Evolutionary conservation across 441 rosid genomes (phyloP).

Genomic region (Raphanus hybrid): DNA sequence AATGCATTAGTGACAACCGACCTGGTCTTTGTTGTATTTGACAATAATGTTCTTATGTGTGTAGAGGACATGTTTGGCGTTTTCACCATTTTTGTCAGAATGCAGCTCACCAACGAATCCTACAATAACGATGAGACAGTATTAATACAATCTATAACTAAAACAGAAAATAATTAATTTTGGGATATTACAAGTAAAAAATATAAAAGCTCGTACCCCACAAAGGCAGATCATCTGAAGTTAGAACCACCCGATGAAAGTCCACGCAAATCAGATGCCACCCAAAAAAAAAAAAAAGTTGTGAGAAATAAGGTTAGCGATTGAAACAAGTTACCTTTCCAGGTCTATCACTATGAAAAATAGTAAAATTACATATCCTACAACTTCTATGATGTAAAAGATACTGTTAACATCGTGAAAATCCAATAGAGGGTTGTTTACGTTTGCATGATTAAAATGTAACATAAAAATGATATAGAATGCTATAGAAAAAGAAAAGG

Average conservation of each 20-base stretch:
- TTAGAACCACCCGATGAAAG: slow-evolving; percentile 46
- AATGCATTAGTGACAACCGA: slow-evolving; percentile 41
- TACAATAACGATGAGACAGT: slow-evolving; percentile 35
- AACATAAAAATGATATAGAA: no score
- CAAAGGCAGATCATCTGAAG: slow-evolving; percentile 94
- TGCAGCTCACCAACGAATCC: slow-evolving; percentile 92
- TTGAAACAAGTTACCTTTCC: not conserved
- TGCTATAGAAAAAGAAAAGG: no score
- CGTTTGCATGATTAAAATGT: not conserved
- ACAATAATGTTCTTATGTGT: slow-evolving; percentile 79
- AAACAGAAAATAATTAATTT: not conserved
- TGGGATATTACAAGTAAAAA: slow-evolving; percentile 3
- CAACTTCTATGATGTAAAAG: slow-evolving; percentile 14
- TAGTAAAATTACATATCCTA: not conserved
- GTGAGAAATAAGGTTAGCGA: slow-evolving; percentile 29
- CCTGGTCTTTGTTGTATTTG: slow-evolving; percentile 87
- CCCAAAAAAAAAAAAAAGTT: slow-evolving; percentile 1
- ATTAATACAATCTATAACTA: slow-evolving; percentile 18
- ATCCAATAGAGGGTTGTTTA: not conserved
- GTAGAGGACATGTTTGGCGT: slow-evolving; percentile 72
- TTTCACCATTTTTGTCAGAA: slow-evolving; percentile 80
- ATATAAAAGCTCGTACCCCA: slow-evolving; percentile 76
- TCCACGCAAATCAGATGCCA: slow-evolving; percentile 41
- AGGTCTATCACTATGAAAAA: slow-evolving; percentile 18
- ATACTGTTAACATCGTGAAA: not conserved